phyloP scores from a whole-genome alignment of 805 yeast species.

The Maudiozyma bulderi region DNA sequence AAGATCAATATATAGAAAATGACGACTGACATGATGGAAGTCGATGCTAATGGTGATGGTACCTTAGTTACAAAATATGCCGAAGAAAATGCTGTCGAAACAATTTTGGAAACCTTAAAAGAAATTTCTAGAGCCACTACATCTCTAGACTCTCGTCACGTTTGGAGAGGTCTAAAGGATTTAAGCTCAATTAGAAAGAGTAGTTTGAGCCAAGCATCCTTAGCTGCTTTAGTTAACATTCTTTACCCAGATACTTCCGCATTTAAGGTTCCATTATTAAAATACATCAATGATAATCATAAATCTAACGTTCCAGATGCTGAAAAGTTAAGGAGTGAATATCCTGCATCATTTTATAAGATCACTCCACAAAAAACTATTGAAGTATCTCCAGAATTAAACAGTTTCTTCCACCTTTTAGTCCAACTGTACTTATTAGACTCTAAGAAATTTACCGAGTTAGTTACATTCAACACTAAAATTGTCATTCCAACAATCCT shows the following conservation, averaged over 20 bases:
- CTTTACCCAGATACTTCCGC: constrained; percentile 45
- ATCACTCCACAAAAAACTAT: constrained; percentile 18
- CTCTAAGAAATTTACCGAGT: constrained; percentile 37
- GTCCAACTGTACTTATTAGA: constrained; percentile 72
- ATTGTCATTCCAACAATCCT: constrained; percentile 41
- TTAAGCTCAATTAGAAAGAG: constrained; percentile 64
- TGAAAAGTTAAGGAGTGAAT: constrained; percentile 22
- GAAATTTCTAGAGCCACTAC: constrained; percentile 47
- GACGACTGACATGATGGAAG: constrained; percentile 4
- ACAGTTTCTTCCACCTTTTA: constrained; percentile 67
- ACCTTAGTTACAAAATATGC: constrained; percentile 24
- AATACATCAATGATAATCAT: constrained; percentile 31
- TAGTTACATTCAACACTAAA: constrained; percentile 44
- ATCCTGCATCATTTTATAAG: constrained; percentile 27
- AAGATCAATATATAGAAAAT: neutral
- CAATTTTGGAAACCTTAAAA: constrained; percentile 26
- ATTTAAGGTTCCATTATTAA: constrained; percentile 35
- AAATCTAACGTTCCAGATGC: constrained; percentile 30
- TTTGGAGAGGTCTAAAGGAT: constrained; percentile 78
- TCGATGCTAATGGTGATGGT: constrained; percentile 15
- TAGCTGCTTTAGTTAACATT: constrained; percentile 44
- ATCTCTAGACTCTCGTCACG: constrained; percentile 76
- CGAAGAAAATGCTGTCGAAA: constrained; percentile 26
- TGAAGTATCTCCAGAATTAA: constrained; percentile 65
- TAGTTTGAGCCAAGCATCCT: constrained; percentile 39